phyloP scores from a whole-genome alignment of 768 basidiomycete genomes.

The Russula virescens region DNA sequence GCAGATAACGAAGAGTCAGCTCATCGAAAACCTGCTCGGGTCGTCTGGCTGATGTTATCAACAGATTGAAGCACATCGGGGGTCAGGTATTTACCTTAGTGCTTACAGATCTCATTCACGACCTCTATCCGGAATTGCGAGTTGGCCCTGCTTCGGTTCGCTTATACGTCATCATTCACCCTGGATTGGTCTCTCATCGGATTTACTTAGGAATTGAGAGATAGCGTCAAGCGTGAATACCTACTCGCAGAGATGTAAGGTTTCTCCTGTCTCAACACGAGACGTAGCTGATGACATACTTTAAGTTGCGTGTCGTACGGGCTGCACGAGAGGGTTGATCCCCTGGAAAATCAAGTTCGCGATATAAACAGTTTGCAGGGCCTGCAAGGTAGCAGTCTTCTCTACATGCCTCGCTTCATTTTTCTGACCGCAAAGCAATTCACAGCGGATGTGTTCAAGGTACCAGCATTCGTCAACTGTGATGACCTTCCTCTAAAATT shows the following conservation, averaged over 20 bases:
- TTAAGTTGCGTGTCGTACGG: constrained; percentile 3
- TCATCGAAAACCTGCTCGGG: background rate
- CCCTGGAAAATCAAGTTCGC: background rate
- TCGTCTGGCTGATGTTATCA: background rate
- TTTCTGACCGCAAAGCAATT: background rate
- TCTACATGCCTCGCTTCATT: background rate
- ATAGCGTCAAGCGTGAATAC: background rate
- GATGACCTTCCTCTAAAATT: background rate
- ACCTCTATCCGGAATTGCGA: background rate
- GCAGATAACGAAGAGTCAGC: constrained; percentile 1
- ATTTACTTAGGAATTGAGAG: constrained; percentile 5
- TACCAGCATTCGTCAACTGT: background rate
- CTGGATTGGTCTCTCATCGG: background rate
- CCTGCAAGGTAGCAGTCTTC: background rate
- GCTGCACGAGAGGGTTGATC: background rate
- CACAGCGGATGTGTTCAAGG: constrained; percentile 18
- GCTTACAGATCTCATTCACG: constrained; percentile 9
- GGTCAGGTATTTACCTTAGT: constrained; percentile 9
- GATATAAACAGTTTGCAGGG: background rate
- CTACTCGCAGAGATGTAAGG: constrained; percentile 6
- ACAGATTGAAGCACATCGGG: constrained; percentile 10
- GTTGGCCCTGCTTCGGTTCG: constrained; percentile 14
- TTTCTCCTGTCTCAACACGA: background rate
- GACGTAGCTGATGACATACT: background rate
- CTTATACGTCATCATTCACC: background rate